phyloP scores from a whole-genome alignment of 805 yeast genomes.

The Wickerhamiella shivajii region DNA sequence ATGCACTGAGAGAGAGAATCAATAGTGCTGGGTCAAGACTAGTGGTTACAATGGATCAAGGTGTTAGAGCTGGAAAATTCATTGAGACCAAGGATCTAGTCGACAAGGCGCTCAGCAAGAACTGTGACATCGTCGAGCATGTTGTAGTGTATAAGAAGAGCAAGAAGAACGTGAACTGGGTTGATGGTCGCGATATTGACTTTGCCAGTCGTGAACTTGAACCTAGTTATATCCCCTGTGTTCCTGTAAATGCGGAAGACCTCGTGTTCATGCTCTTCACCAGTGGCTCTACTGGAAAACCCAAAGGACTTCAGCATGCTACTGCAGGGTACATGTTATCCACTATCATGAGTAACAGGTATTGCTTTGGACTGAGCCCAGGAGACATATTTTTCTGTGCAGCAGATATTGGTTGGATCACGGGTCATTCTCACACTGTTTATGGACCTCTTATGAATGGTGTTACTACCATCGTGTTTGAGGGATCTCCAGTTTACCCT shows the following conservation, averaged over 20 bases:
- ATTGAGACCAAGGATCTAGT: conserved; percentile 88
- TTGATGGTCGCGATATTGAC: conserved; percentile 51
- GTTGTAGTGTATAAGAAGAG: conserved; percentile 67
- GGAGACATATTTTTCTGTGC: conserved; percentile 71
- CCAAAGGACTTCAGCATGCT: conserved; percentile 73
- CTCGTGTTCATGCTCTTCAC: conserved; percentile 70
- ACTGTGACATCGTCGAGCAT: conserved; percentile 50
- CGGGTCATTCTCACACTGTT: conserved; percentile 73
- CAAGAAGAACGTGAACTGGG: conserved; percentile 40
- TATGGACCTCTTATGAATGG: conserved; percentile 71
- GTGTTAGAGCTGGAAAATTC: conserved; percentile 75
- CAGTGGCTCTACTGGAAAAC: conserved; percentile 79
- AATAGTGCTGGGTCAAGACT: conserved; percentile 73
- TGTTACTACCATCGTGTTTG: conserved; percentile 66
- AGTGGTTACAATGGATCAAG: conserved; percentile 89
- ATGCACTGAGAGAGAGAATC: conserved; percentile 82
- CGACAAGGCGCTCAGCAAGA: conserved; percentile 70
- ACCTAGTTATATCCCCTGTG: conserved; percentile 58
- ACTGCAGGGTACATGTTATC: conserved; percentile 70
- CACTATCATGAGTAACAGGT: conserved; percentile 59
- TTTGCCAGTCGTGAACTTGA: conserved; percentile 60
- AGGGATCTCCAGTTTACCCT: conserved; percentile 82
- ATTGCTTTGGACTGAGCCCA: conserved; percentile 60
- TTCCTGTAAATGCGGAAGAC: conserved; percentile 65
- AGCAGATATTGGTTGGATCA: conserved; percentile 86